phyloP scores from a whole-genome alignment of 257 asterid genomes.

The Nicotiana otophora region DNA sequence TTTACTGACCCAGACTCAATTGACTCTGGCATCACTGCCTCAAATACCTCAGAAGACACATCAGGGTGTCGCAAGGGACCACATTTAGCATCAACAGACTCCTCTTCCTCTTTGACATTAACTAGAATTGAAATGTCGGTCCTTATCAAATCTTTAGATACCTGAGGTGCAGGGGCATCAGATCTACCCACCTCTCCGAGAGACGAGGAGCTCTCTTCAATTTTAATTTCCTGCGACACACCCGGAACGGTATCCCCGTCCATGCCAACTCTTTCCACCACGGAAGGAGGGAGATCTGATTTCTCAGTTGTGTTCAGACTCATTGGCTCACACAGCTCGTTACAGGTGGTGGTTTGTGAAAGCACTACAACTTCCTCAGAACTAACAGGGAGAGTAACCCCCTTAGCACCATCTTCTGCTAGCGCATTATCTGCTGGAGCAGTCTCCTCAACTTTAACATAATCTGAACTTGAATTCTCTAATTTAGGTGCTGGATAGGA shows the following conservation, averaged over 20 bases:
- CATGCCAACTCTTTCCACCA: slow-evolving; percentile 7
- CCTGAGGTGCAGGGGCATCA: slow-evolving; percentile 18
- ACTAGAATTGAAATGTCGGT: neutral
- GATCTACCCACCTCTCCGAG: slow-evolving; percentile 32
- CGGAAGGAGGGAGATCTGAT: slow-evolving; percentile 19
- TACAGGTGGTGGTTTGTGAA: slow-evolving; percentile 11
- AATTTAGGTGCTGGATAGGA: slow-evolving; percentile 13
- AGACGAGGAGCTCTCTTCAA: slow-evolving; percentile 11
- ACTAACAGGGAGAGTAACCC: slow-evolving; percentile 21
- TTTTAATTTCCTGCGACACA: slow-evolving; percentile 13
- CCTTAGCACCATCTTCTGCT: slow-evolving; percentile 4
- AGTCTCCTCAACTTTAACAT: slow-evolving; percentile 24
- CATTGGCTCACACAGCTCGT: slow-evolving; percentile 24
- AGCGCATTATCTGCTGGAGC: slow-evolving; percentile 22
- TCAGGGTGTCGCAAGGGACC: slow-evolving; percentile 46
- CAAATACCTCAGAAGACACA: slow-evolving; percentile 57
- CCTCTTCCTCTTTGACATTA: slow-evolving; percentile 28
- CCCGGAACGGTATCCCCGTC: slow-evolving; percentile 22
- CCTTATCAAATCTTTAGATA: slow-evolving; percentile 16
- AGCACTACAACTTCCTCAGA: slow-evolving; percentile 24
- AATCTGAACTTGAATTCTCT: slow-evolving; percentile 24
- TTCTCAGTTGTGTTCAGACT: slow-evolving; percentile 20
- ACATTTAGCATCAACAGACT: slow-evolving; percentile 44
- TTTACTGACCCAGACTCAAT: slow-evolving; percentile 63
- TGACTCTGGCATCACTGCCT: slow-evolving; percentile 66